Percentiles rank a stretch among this genome's conserved stretches.
These are phyloP conservation scores for Neonectria coccinea DNA, from an alignment of 2,329 filamentous ascomycete species.

Conservation along the genomic window DNA sequence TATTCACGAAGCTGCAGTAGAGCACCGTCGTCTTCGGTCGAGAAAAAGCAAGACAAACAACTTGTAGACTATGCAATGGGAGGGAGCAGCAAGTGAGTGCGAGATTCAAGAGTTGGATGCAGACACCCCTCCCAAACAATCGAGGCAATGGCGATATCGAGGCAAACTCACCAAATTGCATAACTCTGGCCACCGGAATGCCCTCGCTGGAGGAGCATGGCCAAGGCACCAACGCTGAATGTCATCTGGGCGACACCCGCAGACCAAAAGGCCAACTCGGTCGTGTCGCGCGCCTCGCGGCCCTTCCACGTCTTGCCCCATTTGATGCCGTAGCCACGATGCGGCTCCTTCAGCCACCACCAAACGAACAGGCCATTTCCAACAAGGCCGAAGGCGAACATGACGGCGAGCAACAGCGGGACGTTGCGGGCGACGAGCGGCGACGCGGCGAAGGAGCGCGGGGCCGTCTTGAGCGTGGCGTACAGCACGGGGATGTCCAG, in stretches of 20 bases:
- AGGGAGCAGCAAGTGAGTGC: conserved; percentile 12
- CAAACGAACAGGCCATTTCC: conserved; percentile 57
- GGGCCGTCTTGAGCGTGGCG: conserved; percentile 57
- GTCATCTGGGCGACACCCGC: conserved; percentile 58
- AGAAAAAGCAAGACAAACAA: conserved; percentile 13
- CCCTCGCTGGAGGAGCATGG: conserved; percentile 58
- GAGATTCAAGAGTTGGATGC: conserved; percentile 22
- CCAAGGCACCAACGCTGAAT: conserved; percentile 54
- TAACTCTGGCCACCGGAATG: conserved; percentile 63
- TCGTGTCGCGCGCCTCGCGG: conserved; percentile 57
- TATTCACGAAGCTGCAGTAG: conserved; percentile 28
- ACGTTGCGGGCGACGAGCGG: conserved; percentile 57
- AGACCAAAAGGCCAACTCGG: conserved; percentile 63
- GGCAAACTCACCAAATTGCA: conserved; percentile 59
- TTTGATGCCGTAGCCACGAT: conserved; percentile 56
- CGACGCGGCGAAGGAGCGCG: conserved; percentile 56
- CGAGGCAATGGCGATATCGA: conserved; percentile 10
- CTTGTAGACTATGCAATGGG: conserved; percentile 13
- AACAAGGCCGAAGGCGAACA: conserved; percentile 52
- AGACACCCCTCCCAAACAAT: conserved; percentile 30
- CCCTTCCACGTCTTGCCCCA: conserved; percentile 59
- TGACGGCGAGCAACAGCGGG: conserved; percentile 49
- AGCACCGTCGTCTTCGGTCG: conserved; percentile 9
- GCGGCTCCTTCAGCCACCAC: conserved; percentile 61
- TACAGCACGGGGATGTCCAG: conserved; percentile 62